Conservation (phyloP, 805 yeast species). For the Kluyveromyces nonfermentans region DNA sequence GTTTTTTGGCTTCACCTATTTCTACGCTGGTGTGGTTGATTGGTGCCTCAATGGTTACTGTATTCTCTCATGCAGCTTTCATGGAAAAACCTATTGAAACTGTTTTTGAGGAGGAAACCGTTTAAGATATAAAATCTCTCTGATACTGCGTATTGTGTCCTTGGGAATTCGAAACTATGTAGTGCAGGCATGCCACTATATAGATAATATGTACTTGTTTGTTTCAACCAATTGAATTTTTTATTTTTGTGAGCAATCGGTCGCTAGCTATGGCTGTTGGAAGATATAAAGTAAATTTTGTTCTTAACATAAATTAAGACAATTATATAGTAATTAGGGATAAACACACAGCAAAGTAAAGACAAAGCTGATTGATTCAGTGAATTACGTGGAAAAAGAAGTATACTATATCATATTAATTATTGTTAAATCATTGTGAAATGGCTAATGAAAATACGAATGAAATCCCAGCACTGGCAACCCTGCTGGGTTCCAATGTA, state of each 20-base stretch:
- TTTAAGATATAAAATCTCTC: slow-evolving; percentile 7
- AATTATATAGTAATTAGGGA: no score
- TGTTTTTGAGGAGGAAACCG: slow-evolving; percentile 73
- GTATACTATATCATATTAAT: no score
- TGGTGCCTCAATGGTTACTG: slow-evolving; percentile 72
- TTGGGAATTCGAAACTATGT: neutral
- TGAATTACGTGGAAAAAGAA: no score
- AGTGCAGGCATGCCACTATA: neutral
- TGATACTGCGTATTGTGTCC: neutral
- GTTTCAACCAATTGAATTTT: neutral
- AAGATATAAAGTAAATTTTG: no score
- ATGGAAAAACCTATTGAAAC: slow-evolving; percentile 95
- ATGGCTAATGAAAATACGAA: neutral
- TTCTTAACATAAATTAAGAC: no score
- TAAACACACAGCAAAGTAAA: neutral
- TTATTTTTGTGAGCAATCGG: no score
- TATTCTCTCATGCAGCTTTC: slow-evolving; percentile 78
- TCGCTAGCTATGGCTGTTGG: no score
- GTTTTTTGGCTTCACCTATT: slow-evolving; percentile 81
- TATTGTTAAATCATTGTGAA: slow-evolving; percentile 29
- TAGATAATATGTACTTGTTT: neutral
- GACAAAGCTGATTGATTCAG: no score
- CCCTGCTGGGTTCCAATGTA: slow-evolving; percentile 45
- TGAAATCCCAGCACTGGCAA: slow-evolving; percentile 10
- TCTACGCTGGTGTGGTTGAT: slow-evolving; percentile 86